phyloP scores from a whole-genome alignment of 1,139 yeast genomes.

The Yamadazyma diospyri region DNA sequence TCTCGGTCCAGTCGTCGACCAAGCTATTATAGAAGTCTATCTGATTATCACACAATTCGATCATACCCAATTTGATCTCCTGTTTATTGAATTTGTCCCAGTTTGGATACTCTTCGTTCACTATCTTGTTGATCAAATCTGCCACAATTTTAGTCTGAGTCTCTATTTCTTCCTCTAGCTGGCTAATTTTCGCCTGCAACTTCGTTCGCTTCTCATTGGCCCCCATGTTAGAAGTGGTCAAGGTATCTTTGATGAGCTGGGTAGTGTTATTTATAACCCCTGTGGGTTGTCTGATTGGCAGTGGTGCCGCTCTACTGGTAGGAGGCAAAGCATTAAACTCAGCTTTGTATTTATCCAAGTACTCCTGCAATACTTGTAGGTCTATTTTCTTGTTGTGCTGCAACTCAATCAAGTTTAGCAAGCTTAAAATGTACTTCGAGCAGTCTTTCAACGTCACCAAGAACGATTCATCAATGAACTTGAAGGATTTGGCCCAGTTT shows the following conservation, averaged over 20 bases:
- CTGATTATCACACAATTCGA: slow-evolving; percentile 71
- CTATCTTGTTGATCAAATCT: slow-evolving; percentile 64
- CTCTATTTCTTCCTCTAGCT: slow-evolving; percentile 52
- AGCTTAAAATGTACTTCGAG: slow-evolving; percentile 76
- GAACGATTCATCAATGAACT: slow-evolving; percentile 75
- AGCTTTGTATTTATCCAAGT: slow-evolving; percentile 61
- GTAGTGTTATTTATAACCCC: slow-evolving; percentile 41
- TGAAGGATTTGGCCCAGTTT: slow-evolving; percentile 42
- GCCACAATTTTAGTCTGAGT: slow-evolving; percentile 47
- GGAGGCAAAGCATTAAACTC: slow-evolving; percentile 42
- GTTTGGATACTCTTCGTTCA: slow-evolving; percentile 75
- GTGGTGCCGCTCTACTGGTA: slow-evolving; percentile 28
- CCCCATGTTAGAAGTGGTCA: slow-evolving; percentile 44
- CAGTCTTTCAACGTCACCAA: slow-evolving; percentile 81
- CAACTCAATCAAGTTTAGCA: slow-evolving; percentile 72
- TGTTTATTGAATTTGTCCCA: slow-evolving; percentile 78
- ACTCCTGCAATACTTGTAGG: slow-evolving; percentile 80
- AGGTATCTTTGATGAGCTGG: slow-evolving; percentile 44
- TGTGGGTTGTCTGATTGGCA: slow-evolving; percentile 23
- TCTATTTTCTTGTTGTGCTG: slow-evolving; percentile 92
- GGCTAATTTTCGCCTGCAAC: slow-evolving; percentile 29
- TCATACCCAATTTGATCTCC: slow-evolving; percentile 71
- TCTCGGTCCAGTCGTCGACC: slow-evolving; percentile 67
- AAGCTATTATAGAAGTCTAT: slow-evolving; percentile 71
- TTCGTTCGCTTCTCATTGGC: slow-evolving; percentile 35